Evolutionary conservation across 1,139 yeast genomes (phyloP).

Genomic region (Debaryomycetaceae sp.): DNA sequence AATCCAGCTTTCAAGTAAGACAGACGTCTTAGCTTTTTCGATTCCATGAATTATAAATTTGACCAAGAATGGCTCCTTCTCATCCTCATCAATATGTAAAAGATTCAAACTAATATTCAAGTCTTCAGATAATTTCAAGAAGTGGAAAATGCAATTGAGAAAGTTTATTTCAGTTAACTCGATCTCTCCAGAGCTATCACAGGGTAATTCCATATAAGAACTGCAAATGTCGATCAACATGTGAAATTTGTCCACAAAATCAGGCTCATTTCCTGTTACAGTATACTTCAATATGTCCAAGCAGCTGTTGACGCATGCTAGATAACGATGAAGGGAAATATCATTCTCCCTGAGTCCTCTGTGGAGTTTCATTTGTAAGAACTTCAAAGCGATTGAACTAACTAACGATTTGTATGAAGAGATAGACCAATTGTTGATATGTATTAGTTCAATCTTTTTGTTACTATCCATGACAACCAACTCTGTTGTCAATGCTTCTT

Average conservation of each 20-base stretch:
- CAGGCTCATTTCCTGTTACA: conserved; percentile 54
- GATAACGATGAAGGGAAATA: conserved; percentile 18
- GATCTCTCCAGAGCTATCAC: conserved; percentile 13
- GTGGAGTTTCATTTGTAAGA: conserved; percentile 30
- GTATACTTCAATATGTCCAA: conserved; percentile 44
- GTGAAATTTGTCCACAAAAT: conserved; percentile 40
- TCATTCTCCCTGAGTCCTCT: conserved; percentile 18
- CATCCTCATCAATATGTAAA: conserved; percentile 29
- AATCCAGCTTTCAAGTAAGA: conserved; percentile 47
- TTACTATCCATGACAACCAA: conserved; percentile 52
- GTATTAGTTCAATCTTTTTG: conserved; percentile 30
- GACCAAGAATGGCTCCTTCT: conserved; percentile 30
- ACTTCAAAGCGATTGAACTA: conserved; percentile 44
- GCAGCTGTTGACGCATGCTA: conserved; percentile 25
- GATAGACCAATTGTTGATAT: conserved; percentile 46
- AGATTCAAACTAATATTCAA: conserved; percentile 27
- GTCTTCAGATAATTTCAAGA: conserved; percentile 31
- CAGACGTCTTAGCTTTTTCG: conserved; percentile 28
- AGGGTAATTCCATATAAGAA: conserved; percentile 14
- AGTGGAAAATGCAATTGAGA: conserved; percentile 27
- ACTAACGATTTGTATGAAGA: conserved; percentile 63
- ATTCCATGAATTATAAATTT: conserved; percentile 40
- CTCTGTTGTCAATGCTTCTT: conserved; percentile 51
- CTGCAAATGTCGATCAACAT: conserved; percentile 25
- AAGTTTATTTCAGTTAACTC: conserved; percentile 30